These are phyloP conservation scores for Stylonectria norvegica DNA, from an alignment of 2,329 filamentous ascomycete species.

Conservation along the genomic window DNA sequence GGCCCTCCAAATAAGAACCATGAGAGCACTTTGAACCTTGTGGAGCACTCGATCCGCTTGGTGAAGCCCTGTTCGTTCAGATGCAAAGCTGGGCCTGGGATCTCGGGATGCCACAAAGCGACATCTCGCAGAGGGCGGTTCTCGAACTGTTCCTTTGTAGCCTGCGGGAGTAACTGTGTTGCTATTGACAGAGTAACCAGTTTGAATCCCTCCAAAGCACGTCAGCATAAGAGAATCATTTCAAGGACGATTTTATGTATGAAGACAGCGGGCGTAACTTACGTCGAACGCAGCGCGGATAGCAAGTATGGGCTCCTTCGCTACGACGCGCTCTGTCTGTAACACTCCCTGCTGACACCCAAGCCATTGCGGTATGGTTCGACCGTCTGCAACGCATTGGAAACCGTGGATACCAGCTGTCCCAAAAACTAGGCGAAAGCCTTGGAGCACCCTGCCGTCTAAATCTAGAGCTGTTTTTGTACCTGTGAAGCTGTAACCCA, in stretches of 20 bases:
- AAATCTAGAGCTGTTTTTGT: too few relatives aligned
- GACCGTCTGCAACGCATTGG: slow-evolving; percentile 9
- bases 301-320: slow-evolving; percentile 3
- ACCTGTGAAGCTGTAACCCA: slow-evolving; percentile 9
- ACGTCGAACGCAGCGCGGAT: slow-evolving; percentile 14
- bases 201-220: slow-evolving; percentile 12
- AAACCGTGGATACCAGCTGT: slow-evolving; percentile 12
- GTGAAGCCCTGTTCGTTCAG: slow-evolving; percentile 10
- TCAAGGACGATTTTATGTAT: slow-evolving; percentile 3
- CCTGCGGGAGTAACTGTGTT: slow-evolving; percentile 1
- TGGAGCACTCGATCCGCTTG: slow-evolving; percentile 12
- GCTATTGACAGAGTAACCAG: slow-evolving; percentile 9
- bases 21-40: slow-evolving; percentile 11
- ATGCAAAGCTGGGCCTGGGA: slow-evolving; percentile 5
- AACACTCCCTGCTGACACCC: slow-evolving; percentile 8
- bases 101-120: slow-evolving; percentile 12
- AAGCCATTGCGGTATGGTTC: slow-evolving; percentile 8
- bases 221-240: slow-evolving; percentile 4
- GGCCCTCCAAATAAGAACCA: slow-evolving; percentile 9
- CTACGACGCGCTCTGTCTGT: slow-evolving; percentile 7
- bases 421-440: slow-evolving; percentile 9
- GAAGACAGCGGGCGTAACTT: too few relatives aligned
- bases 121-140: slow-evolving; percentile 7
- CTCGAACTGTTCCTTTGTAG: too few relatives aligned
- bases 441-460: too few relatives aligned